Evolutionary conservation across 805 yeast species (phyloP).

Genomic region (Yamadazyma tumulicola): DNA sequence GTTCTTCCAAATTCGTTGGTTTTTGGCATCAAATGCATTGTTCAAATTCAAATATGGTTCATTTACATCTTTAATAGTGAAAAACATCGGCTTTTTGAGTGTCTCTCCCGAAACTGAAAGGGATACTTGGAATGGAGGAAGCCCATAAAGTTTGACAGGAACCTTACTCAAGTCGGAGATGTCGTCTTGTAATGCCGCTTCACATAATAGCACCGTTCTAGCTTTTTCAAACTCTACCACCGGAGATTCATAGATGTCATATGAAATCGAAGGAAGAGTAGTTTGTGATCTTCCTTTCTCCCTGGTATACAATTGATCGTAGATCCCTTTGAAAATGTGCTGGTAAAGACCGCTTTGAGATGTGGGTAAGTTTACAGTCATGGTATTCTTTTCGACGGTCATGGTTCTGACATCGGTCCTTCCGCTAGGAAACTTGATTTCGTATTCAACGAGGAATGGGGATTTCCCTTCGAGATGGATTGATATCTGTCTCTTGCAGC

Average conservation of each 20-base stretch:
- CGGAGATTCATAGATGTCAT: conserved; percentile 61
- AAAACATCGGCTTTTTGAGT: conserved; percentile 48
- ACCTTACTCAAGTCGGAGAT: conserved; percentile 32
- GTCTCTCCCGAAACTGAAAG: conserved; percentile 59
- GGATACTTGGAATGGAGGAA: conserved; percentile 57
- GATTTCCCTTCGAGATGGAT: conserved; percentile 53
- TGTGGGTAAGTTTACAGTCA: conserved; percentile 38
- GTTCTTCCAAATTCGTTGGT: not conserved
- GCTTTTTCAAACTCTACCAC: conserved; percentile 45
- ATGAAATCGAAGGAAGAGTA: conserved; percentile 20
- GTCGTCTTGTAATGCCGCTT: conserved; percentile 19
- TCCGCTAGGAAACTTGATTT: conserved; percentile 58
- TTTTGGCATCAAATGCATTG: conserved; percentile 1
- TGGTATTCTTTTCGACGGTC: conserved; percentile 24
- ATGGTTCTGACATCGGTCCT: conserved; percentile 31
- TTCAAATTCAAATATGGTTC: conserved; percentile 8
- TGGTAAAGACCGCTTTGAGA: conserved; percentile 55
- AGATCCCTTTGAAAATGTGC: conserved; percentile 58
- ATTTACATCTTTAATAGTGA: conserved; percentile 43
- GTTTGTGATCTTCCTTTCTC: conserved; percentile 17
- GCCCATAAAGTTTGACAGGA: conserved; percentile 53
- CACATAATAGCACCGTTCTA: conserved; percentile 48
- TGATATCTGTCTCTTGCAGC: conserved; percentile 21
- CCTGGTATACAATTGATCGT: conserved; percentile 59
- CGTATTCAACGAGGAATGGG: conserved; percentile 70